Evolutionary conservation across 1,284 basidiomycete genomes (phyloP).

Genomic region (Moesziomyces globuligerus): DNA sequence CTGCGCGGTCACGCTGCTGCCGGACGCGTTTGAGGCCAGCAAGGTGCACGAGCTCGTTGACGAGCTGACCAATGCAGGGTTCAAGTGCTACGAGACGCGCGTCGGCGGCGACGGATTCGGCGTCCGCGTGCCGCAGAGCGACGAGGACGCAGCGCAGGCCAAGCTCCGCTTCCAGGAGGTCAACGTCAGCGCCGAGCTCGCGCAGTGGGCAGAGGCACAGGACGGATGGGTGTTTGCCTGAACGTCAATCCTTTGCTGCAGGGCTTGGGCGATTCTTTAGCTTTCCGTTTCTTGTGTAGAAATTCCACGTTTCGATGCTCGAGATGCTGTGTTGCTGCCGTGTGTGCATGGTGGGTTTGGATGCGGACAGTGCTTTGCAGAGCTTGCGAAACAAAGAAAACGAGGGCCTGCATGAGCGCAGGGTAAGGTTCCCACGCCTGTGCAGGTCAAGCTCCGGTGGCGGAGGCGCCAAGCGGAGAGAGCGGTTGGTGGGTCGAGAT

Average conservation of each 20-base stretch:
- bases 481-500: too few relatives aligned
- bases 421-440: too few relatives aligned
- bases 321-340: too few relatives aligned
- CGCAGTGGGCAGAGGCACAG: conserved; percentile 23
- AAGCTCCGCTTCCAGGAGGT: conserved; percentile 29
- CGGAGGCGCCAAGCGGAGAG: too few relatives aligned
- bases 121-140: conserved; percentile 72
- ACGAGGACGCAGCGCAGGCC: conserved; percentile 21
- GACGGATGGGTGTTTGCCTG: conserved; percentile 31
- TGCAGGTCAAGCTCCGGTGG: too few relatives aligned
- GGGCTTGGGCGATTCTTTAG: background rate
- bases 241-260: background rate
- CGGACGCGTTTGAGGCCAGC: conserved; percentile 74
- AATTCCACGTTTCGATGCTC: too few relatives aligned
- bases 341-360: too few relatives aligned
- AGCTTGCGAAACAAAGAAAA: too few relatives aligned
- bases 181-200: conserved; percentile 18
- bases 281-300: too few relatives aligned
- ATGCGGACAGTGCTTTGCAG: too few relatives aligned
- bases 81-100: conserved; percentile 86
- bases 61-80: conserved; percentile 71
- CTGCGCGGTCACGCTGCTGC: conserved; percentile 93
- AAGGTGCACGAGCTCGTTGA: conserved; percentile 37
- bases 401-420: too few relatives aligned
- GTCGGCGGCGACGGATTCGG: conserved; percentile 94